A percentile compares a stretch with the other conserved stretches of the same genome.
These are phyloP conservation scores for Peniophora sp. DNA, from an alignment of 1,284 basidiomycete genomes.

Conservation along the genomic window DNA sequence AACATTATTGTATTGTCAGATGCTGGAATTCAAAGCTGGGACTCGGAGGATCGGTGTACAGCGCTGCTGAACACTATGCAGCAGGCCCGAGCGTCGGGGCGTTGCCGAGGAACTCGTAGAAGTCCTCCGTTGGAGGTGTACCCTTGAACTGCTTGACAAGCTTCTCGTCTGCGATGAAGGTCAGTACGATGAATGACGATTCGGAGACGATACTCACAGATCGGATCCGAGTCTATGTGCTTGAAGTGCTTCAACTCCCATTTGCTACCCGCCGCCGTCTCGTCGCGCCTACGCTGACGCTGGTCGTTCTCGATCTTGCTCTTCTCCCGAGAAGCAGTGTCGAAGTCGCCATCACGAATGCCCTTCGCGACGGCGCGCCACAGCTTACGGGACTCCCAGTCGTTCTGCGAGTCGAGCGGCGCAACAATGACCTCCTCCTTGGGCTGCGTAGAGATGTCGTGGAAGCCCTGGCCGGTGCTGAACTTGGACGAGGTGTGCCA, in stretches of 20 bases:
- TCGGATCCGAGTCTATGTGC: constrained; percentile 57
- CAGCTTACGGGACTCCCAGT: constrained; percentile 82
- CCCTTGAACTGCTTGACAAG: constrained; percentile 50
- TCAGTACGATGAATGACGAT: background rate
- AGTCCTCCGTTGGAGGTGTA: constrained; percentile 55
- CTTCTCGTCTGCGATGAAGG: constrained; percentile 42
- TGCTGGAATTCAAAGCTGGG: too few species aligned
- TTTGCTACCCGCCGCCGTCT: constrained; percentile 59
- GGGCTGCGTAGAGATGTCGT: constrained; percentile 46
- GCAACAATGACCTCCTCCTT: constrained; percentile 73
- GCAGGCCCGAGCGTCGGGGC: constrained; percentile 17
- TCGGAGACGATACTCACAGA: constrained; percentile 37
- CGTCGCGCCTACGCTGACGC: constrained; percentile 82
- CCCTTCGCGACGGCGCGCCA: constrained; percentile 90
- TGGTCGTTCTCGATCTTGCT: constrained; percentile 93
- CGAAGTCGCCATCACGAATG: constrained; percentile 88
- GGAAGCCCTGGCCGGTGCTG: constrained; percentile 41
- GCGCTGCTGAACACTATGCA: too few species aligned
- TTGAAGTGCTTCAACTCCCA: constrained; percentile 79
- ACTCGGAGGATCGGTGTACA: too few species aligned
- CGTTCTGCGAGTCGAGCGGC: constrained; percentile 54
- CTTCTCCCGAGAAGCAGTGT: constrained; percentile 87
- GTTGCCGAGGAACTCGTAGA: constrained; percentile 56
- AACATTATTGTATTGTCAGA: too few species aligned
- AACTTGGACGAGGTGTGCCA: constrained; percentile 77